Evolutionary conservation across 208 protist genomes (phyloP), one percentile per base, ranked within the genome.

Genomic region (Trypanosoma mega): DNA sequence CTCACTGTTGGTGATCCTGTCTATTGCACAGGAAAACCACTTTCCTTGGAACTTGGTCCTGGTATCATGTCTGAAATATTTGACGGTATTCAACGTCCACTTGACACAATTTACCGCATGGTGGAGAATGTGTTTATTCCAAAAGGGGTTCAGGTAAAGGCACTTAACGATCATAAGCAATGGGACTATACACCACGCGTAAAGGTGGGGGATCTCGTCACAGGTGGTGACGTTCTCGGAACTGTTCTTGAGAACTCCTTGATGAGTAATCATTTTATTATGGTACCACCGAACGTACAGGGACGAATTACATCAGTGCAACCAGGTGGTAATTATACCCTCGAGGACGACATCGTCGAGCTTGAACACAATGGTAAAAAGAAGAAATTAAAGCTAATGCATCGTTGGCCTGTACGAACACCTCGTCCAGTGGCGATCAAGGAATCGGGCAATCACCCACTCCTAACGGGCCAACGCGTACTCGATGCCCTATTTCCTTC

Each of bases 31-130:
- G 97, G 97, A 50, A 97, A 98, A 82, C 98, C 99, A 34, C 92
- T 99, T 3, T 99, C 98, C 36, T 97, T 99, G 12, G 97, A 99
- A 78, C 90, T 99, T 27, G 99, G 99, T 69, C 99, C 99, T 37
- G 99, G 99, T 75, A 95, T 99, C 60, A 98, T 99, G 88, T 96
- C 93, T 14, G 93, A 97, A 59, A 99, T 99, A 74, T 99, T 99
- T 74, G 99, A 99, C 68, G 99, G 99, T 76, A 99, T 99, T 88
- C 99, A 99, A 92, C 96, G 99, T 47, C 99, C 99, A 45, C 91
- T 99, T 39, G 89, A 99, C 74, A 96, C 85, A 30, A 99, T 99
- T 80, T 97, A 93, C 68, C 88, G 98, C 41, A 81, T 92, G 76
- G 91, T 94, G 58, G 66, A 96, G 47, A 94, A 92, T 71, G 97